phyloP scores from a whole-genome alignment of 345 rosid species.

The Linum trigynum region DNA sequence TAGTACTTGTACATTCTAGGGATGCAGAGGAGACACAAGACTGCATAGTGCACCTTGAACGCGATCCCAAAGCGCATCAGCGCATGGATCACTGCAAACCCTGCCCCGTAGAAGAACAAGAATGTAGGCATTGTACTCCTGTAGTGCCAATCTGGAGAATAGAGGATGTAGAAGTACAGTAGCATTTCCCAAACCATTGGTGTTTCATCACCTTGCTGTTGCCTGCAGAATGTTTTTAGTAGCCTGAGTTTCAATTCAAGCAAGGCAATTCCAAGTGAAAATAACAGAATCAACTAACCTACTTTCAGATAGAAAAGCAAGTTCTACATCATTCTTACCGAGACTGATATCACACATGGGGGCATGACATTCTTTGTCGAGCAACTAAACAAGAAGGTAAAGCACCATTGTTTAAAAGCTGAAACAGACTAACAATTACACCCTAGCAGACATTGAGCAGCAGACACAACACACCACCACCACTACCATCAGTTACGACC shows the following conservation, averaged over 20 bases:
- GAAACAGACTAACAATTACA: no score
- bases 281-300: not conserved
- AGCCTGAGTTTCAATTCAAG: not conserved
- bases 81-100: conserved; percentile 67
- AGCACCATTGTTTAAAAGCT: no score
- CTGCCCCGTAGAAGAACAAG: conserved; percentile 79
- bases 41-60: conserved; percentile 76
- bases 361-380: no score
- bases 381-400: no score
- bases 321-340: no score
- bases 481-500: no score
- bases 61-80: conserved; percentile 55
- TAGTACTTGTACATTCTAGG: conserved; percentile 96
- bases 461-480: no score
- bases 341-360: no score
- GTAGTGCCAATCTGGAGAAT: conserved; percentile 99
- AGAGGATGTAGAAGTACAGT: conserved; percentile 81
- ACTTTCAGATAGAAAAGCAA: not conserved
- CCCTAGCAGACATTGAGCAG: no score
- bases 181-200: conserved; percentile 99
- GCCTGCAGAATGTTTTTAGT: conserved; percentile 36
- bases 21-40: conserved; percentile 73
- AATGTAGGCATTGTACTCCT: conserved; percentile 91
- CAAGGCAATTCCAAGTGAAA: not conserved
- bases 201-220: conserved; percentile 95